Conservation (phyloP, 352 stramenopile species). For the Phytophthora tubulina region DNA sequence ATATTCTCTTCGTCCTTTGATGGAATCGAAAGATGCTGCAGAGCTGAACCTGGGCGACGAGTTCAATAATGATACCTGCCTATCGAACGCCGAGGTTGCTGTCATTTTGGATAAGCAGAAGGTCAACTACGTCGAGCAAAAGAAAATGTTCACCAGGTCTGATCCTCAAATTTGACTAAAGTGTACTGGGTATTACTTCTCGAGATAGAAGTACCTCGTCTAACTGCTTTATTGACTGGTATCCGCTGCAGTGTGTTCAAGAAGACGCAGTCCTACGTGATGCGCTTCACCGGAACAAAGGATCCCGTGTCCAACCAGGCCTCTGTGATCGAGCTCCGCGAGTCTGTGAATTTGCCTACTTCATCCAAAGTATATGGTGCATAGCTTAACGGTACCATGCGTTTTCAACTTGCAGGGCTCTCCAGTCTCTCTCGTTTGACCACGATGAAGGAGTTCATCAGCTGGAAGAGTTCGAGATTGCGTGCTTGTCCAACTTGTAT, state of each 20-base stretch:
- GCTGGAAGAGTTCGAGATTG: conserved; percentile 88
- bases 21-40: conserved; percentile 86
- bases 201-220: too few species aligned
- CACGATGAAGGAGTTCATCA: conserved; percentile 76
- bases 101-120: conserved; percentile 91
- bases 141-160: conserved; percentile 81
- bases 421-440: conserved; percentile 80
- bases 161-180: neutral
- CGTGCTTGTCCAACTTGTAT: conserved; percentile 87
- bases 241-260: conserved; percentile 71
- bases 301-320: conserved; percentile 88
- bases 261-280: conserved; percentile 91
- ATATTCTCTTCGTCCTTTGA: conserved; percentile 70
- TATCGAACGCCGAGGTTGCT: conserved; percentile 88
- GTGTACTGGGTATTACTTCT: neutral
- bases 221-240: too few species aligned
- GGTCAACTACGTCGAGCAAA: conserved; percentile 84
- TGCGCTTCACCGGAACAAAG: conserved; percentile 89
- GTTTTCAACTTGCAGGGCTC: conserved; percentile 45
- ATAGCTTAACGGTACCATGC: neutral
- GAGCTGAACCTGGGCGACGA: conserved; percentile 86
- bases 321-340: conserved; percentile 85
- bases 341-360: conserved; percentile 49
- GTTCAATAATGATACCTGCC: conserved; percentile 80
- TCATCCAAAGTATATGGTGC: neutral